Evolutionary conservation across 176 grass and related monocot species (phyloP).

Genomic region (Cenchrus fungigraminus): DNA sequence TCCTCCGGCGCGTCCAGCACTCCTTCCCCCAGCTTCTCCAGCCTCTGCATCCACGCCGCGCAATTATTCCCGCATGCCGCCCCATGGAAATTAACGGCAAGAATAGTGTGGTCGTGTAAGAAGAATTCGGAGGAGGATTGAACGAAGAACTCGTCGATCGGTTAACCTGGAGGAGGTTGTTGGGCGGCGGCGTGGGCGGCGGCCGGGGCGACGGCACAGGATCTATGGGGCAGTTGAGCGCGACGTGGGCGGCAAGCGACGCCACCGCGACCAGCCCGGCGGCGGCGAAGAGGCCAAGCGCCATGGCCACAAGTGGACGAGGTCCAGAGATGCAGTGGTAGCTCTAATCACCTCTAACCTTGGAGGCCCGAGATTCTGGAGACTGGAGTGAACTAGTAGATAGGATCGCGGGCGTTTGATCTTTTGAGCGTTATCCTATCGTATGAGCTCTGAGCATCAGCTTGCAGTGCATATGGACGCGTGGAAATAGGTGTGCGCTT

Average conservation of each 20-base stretch:
- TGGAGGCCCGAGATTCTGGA: too few relatives aligned
- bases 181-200: conserved; percentile 33
- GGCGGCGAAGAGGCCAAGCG: conserved; percentile 4
- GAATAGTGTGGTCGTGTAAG: neutral
- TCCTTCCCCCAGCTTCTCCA: conserved; percentile 80
- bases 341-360: too few relatives aligned
- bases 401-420: too few relatives aligned
- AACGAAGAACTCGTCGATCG: neutral
- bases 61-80: too few relatives aligned
- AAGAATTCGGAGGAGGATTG: neutral
- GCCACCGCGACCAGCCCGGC: conserved; percentile 42
- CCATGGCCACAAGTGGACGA: conserved; percentile 10
- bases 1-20: conserved; percentile 60
- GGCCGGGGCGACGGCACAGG: conserved; percentile 41
- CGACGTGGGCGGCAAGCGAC: conserved; percentile 52
- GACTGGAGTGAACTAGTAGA: too few relatives aligned
- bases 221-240: conserved; percentile 62
- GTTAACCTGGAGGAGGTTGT: conserved; percentile 69
- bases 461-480: too few relatives aligned
- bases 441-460: too few relatives aligned
- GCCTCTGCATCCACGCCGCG: conserved; percentile 17
- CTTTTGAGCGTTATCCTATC: too few relatives aligned
- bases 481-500: too few relatives aligned
- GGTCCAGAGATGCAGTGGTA: neutral
- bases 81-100: too few relatives aligned